phyloP scores from a whole-genome alignment of 2,329 filamentous ascomycete genomes.

The Nemania sp. region DNA sequence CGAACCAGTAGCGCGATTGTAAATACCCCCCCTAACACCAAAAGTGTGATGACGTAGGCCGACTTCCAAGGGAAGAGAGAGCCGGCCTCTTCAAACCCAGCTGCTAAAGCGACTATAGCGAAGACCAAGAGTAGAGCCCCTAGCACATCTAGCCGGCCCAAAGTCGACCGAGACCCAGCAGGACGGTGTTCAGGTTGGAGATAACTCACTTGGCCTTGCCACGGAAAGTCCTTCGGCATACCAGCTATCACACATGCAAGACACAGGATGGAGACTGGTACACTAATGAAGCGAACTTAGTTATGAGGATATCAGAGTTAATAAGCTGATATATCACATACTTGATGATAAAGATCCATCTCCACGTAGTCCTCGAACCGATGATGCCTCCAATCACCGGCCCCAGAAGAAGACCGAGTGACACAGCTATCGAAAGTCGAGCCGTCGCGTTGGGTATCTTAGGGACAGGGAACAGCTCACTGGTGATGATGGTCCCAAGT shows the following conservation, averaged over 20 bases:
- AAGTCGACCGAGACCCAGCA: background rate
- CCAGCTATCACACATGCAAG: background rate
- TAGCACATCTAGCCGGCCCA: constrained; percentile 29
- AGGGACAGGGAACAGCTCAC: constrained; percentile 32
- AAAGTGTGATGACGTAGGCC: constrained; percentile 39
- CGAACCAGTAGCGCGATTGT: background rate
- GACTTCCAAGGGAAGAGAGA: constrained; percentile 39
- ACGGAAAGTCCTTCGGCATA: constrained; percentile 4
- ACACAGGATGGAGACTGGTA: background rate
- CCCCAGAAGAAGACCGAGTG: constrained; percentile 28
- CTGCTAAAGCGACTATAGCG: constrained; percentile 25
- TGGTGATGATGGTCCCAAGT: constrained; percentile 20
- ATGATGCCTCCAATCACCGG: constrained; percentile 39
- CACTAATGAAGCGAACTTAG: too few species aligned
- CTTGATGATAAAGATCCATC: constrained; percentile 43
- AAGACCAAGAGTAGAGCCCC: constrained; percentile 32
- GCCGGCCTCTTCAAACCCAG: constrained; percentile 38
- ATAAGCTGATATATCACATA: background rate
- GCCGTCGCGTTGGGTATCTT: constrained; percentile 17
- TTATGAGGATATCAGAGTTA: too few species aligned
- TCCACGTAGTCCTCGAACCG: constrained; percentile 32
- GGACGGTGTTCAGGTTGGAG: too few species aligned
- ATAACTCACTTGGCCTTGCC: background rate
- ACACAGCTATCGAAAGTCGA: constrained; percentile 4
- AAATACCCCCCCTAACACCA: constrained; percentile 24